Conservation (phyloP, 345 rosid genomes). For the Noccaea caerulescens region DNA sequence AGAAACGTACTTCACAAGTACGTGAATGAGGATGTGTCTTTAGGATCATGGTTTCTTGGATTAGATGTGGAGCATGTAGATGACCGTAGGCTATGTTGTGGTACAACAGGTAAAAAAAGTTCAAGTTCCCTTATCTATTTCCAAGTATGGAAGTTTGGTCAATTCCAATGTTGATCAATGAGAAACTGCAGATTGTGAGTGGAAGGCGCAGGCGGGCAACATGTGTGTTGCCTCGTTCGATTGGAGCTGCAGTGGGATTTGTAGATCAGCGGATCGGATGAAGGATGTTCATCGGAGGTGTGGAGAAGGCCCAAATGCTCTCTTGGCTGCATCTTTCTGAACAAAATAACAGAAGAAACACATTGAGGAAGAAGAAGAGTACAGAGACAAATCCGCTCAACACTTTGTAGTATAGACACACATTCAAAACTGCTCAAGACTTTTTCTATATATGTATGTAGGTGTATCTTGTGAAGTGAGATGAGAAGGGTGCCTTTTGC, state of each 20-base stretch:
- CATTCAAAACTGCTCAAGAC: conserved; percentile 12
- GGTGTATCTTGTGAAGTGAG: conserved; percentile 38
- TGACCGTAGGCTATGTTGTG: conserved; percentile 97
- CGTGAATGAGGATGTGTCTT: conserved; percentile 90
- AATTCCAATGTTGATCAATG: conserved; percentile 11
- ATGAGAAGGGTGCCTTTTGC: conserved; percentile 44
- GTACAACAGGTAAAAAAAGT: conserved; percentile 75
- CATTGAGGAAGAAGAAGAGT: conserved; percentile 34
- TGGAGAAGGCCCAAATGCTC: conserved; percentile 82
- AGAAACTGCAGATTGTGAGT: conserved; percentile 72
- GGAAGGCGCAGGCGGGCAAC: conserved; percentile 97
- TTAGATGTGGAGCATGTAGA: conserved; percentile 94
- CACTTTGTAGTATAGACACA: conserved; percentile 37
- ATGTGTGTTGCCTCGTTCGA: conserved; percentile 88
- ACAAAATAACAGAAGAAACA: conserved; percentile 6
- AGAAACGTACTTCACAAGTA: conserved; percentile 90
- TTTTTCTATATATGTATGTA: conserved; percentile 33
- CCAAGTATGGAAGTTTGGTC: background rate
- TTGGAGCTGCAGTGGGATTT: conserved; percentile 90
- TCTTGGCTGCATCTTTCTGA: conserved; percentile 74
- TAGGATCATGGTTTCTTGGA: conserved; percentile 98
- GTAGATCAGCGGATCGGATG: conserved; percentile 85
- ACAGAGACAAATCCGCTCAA: conserved; percentile 30
- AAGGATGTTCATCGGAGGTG: conserved; percentile 87
- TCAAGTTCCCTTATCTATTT: conserved; percentile 1